Conservation (phyloP, 1,284 basidiomycete genomes). For the Trametes hirsuta region DNA sequence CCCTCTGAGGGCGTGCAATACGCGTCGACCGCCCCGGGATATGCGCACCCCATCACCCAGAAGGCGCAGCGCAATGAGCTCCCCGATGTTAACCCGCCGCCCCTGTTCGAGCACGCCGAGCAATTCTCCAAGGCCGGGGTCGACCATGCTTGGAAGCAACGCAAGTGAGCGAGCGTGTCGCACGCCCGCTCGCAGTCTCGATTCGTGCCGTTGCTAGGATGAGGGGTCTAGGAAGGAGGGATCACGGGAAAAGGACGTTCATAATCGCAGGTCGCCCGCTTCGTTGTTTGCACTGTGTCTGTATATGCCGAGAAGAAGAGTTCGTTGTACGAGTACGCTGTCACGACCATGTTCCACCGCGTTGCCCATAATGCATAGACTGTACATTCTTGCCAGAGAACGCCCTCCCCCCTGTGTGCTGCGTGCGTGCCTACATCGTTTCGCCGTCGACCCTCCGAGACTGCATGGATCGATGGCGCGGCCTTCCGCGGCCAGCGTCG, state of each 20-base stretch:
- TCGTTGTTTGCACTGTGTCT: slow-evolving; percentile 16
- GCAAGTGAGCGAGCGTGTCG: slow-evolving; percentile 34
- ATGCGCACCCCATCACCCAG: slow-evolving; percentile 49
- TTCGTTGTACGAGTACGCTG: slow-evolving; percentile 17
- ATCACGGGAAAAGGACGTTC: slow-evolving; percentile 15
- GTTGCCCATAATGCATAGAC: slow-evolving; percentile 25
- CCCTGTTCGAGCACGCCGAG: slow-evolving; percentile 41
- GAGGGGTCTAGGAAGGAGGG: neutral
- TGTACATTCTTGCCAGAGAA: slow-evolving; percentile 17
- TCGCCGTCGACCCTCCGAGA: neutral
- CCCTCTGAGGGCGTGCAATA: slow-evolving; percentile 37
- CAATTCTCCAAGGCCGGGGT: slow-evolving; percentile 49
- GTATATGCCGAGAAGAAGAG: slow-evolving; percentile 8
- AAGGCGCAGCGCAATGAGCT: slow-evolving; percentile 46
- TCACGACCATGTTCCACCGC: neutral
- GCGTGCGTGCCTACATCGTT: neutral
- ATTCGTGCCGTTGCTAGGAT: neutral
- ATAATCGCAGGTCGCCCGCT: slow-evolving; percentile 22
- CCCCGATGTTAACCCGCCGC: slow-evolving; percentile 50
- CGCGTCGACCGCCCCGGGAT: slow-evolving; percentile 47
- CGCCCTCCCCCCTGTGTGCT: neutral
- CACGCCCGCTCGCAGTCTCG: neutral
- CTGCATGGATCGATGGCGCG: neutral
- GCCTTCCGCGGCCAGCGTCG: neutral
- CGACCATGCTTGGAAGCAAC: slow-evolving; percentile 49